Conservation (phyloP, 192 early-diverging fungal species). For the Backusella macrospora region DNA sequence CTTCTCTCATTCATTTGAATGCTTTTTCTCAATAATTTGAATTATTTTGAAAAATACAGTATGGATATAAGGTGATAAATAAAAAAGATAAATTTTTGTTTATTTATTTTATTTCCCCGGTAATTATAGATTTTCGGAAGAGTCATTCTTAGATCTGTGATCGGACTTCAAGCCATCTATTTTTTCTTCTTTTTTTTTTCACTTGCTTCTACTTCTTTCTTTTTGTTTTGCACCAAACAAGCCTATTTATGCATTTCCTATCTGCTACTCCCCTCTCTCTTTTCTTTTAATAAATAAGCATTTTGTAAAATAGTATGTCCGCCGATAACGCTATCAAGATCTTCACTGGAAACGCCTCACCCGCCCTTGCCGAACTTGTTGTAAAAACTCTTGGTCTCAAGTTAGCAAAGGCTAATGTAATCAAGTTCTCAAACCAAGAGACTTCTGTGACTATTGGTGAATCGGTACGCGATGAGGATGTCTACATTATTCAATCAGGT, state of each 20-base stretch:
- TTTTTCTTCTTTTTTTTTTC: no score
- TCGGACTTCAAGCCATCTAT: no score
- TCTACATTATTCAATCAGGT: conserved; percentile 95
- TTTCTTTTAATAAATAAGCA: neutral
- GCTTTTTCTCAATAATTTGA: no score
- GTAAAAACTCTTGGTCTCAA: conserved; percentile 90
- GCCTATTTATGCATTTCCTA: neutral
- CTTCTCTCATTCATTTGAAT: no score
- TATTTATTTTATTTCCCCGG: no score
- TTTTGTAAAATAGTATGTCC: conserved; percentile 20
- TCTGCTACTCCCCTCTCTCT: neutral
- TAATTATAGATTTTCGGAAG: no score
- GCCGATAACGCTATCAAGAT: conserved; percentile 91
- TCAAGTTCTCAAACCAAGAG: conserved; percentile 98
- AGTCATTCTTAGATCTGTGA: no score
- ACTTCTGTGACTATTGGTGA: conserved; percentile 70
- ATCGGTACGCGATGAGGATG: conserved; percentile 95
- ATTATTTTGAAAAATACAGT: no score
- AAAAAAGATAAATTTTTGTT: no score
- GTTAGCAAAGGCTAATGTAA: conserved; percentile 86
- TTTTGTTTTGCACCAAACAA: no score
- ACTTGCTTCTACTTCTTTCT: no score
- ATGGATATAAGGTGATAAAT: no score
- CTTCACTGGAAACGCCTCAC: conserved; percentile 94
- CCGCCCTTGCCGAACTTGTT: conserved; percentile 86